Evolutionary conservation across 805 yeast genomes (phyloP).

Genomic region (Sugiyamaella marilandica): DNA sequence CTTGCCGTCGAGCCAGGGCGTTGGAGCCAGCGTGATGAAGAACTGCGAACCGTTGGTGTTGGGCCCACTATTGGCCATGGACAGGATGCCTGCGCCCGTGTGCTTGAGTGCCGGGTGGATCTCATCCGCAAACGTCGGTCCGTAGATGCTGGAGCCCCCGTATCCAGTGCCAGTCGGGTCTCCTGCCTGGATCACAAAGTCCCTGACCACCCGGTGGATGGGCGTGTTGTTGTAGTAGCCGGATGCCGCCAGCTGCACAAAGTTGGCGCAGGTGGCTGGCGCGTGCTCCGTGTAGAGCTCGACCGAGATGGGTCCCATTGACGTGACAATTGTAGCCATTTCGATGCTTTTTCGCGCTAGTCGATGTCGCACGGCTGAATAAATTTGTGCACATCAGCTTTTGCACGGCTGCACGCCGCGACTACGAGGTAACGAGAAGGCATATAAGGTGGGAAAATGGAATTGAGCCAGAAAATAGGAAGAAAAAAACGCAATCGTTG

Average conservation of each 20-base stretch:
- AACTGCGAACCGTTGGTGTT: slow-evolving; percentile 89
- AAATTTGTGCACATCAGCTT: no score
- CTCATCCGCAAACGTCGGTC: slow-evolving; percentile 79
- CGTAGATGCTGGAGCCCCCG: slow-evolving; percentile 72
- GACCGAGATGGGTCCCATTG: slow-evolving; percentile 22
- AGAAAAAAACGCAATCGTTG: no score
- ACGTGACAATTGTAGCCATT: slow-evolving; percentile 1
- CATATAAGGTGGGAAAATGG: no score
- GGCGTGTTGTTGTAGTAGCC: slow-evolving; percentile 55
- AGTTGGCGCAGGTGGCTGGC: slow-evolving; percentile 24
- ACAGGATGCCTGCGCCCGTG: slow-evolving; percentile 73
- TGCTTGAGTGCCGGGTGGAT: slow-evolving; percentile 49
- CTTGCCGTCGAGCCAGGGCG: slow-evolving; percentile 85
- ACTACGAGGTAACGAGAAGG: no score
- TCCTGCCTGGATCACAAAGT: slow-evolving; percentile 32
- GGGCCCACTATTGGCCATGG: slow-evolving; percentile 94
- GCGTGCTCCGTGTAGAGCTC: slow-evolving; percentile 29
- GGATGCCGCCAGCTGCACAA: slow-evolving; percentile 21
- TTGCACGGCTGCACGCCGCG: no score
- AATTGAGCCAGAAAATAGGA: no score
- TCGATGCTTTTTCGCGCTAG: not conserved
- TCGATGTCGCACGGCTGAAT: no score
- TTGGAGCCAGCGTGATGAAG: slow-evolving; percentile 79
- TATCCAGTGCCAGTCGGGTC: slow-evolving; percentile 36
- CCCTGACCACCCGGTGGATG: slow-evolving; percentile 71